Evolutionary conservation across 371 early-diverging fungal species (phyloP).

Genomic region (Mucor velutinosus): DNA sequence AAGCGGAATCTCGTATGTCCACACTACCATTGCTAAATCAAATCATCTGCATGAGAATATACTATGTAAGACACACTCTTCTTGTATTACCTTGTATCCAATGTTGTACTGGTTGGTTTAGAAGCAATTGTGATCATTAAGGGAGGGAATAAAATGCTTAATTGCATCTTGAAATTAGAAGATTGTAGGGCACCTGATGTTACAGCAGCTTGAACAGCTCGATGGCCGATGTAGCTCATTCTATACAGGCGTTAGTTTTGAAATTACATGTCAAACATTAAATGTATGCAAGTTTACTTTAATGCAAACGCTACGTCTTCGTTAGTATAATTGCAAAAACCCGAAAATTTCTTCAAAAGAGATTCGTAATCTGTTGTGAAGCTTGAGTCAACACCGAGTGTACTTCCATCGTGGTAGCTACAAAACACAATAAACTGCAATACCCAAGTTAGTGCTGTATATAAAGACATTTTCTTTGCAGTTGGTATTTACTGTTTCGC

Average conservation of each 20-base stretch:
- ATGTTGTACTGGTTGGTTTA: background rate
- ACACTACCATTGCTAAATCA: constrained; percentile 20
- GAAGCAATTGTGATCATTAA: constrained; percentile 52
- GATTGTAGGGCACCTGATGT: constrained; percentile 59
- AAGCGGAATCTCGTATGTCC: constrained; percentile 31
- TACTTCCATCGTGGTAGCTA: constrained; percentile 66
- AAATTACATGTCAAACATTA: background rate
- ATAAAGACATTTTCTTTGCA: no score
- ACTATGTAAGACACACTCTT: background rate
- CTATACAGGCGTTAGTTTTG: constrained; percentile 10
- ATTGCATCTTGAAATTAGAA: constrained; percentile 55
- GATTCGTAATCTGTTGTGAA: constrained; percentile 61
- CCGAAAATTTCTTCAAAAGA: constrained; percentile 58
- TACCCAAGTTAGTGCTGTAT: background rate
- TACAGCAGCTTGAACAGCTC: constrained; percentile 54
- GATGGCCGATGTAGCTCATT: constrained; percentile 53
- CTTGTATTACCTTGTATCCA: constrained; percentile 8
- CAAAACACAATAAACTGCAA: constrained; percentile 71
- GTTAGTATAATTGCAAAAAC: constrained; percentile 49
- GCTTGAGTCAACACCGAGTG: constrained; percentile 66
- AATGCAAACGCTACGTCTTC: constrained; percentile 33
- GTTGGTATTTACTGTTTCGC: constrained; percentile 50
- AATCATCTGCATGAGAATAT: background rate
- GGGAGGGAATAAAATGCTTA: constrained; percentile 59
- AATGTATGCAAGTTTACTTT: constrained; percentile 8